Evolutionary conservation across 2,329 filamentous ascomycete genomes (phyloP).

Genomic region (Claviceps quebecensis): DNA sequence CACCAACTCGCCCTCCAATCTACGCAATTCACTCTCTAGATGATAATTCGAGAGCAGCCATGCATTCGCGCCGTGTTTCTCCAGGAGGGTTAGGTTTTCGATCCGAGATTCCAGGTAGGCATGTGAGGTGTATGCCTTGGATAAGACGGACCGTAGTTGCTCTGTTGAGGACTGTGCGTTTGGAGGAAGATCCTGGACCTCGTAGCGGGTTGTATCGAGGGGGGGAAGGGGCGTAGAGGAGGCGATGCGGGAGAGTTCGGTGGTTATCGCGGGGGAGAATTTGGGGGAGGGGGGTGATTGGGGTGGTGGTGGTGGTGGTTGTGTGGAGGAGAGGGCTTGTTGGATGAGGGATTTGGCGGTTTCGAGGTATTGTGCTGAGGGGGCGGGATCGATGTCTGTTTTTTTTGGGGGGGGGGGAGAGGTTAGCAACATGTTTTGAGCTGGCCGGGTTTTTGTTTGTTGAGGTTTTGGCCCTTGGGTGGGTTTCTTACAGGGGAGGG

Average conservation of each 20-base stretch:
- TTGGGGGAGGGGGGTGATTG: neutral
- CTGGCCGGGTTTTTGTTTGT: neutral
- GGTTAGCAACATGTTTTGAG: neutral
- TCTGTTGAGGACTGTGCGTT: constrained; percentile 5
- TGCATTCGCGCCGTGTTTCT: constrained; percentile 72
- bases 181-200: constrained; percentile 44
- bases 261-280: neutral
- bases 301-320: neutral
- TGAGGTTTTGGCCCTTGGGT: neutral
- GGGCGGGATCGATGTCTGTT: constrained; percentile 68
- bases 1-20: constrained; percentile 62
- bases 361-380: constrained; percentile 46
- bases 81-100: constrained; percentile 55
- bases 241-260: constrained; percentile 37
- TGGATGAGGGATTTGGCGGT: constrained; percentile 57
- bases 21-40: constrained; percentile 51
- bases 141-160: constrained; percentile 48
- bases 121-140: constrained; percentile 34
- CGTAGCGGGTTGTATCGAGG: constrained; percentile 68
- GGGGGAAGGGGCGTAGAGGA: constrained; percentile 29
- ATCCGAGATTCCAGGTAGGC: constrained; percentile 38
- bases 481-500: constrained; percentile 55
- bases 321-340: constrained; percentile 33
- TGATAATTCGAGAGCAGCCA: constrained; percentile 81
- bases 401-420: neutral